Evolutionary conservation across 768 basidiomycete genomes (phyloP).

Genomic region (Amanita exitialis): DNA sequence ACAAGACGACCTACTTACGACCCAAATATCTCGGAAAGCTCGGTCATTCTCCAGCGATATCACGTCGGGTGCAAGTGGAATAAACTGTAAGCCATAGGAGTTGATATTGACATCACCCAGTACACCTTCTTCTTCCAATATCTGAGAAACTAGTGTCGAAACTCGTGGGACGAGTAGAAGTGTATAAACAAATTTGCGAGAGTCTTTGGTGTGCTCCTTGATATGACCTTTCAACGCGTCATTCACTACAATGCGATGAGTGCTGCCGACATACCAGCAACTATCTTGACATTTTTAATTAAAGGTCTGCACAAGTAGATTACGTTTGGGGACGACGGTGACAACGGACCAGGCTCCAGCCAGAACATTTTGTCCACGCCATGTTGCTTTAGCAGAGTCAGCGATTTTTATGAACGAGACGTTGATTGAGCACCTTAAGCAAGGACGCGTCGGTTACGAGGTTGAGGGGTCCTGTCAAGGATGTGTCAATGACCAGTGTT

Average conservation of each 20-base stretch:
- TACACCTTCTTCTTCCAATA: conserved; percentile 95
- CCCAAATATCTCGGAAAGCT: conserved; percentile 84
- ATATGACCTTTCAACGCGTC: conserved; percentile 69
- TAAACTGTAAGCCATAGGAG: conserved; percentile 87
- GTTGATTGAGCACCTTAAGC: conserved; percentile 55
- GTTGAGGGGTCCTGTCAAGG: conserved; percentile 84
- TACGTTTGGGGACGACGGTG: conserved; percentile 77
- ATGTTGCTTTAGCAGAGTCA: conserved; percentile 60
- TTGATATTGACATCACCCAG: conserved; percentile 86
- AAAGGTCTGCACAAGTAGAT: conserved; percentile 88
- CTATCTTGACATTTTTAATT: conserved; percentile 78
- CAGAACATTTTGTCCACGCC: conserved; percentile 99
- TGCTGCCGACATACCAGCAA: conserved; percentile 62
- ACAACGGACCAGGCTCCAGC: conserved; percentile 84
- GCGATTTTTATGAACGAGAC: not conserved
- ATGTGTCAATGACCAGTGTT: conserved; percentile 88
- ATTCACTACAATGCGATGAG: conserved; percentile 11
- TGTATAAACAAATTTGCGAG: conserved; percentile 75
- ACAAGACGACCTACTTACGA: conserved; percentile 44
- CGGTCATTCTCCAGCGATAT: conserved; percentile 82
- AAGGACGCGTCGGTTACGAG: conserved; percentile 91
- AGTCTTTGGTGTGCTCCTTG: conserved; percentile 63
- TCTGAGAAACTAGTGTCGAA: conserved; percentile 77
- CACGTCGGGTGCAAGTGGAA: conserved; percentile 89
- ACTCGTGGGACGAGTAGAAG: conserved; percentile 80